Evolutionary conservation across 2,329 filamentous ascomycete genomes (phyloP).

Genomic region (Blumeria graminis): DNA sequence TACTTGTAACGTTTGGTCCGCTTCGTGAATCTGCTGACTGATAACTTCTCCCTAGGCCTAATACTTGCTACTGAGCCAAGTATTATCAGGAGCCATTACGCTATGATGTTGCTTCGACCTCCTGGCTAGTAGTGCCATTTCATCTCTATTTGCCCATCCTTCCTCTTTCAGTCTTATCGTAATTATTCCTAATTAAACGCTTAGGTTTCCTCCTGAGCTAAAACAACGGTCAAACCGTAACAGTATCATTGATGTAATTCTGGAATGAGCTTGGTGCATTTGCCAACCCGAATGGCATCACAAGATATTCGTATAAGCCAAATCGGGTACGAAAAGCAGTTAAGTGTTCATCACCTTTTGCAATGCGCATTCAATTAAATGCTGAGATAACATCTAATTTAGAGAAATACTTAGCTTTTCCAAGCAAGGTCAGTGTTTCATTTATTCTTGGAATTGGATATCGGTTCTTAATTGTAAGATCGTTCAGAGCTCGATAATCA

Average conservation of each 20-base stretch:
- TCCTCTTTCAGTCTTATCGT: too few relatives aligned
- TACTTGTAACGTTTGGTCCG: too few relatives aligned
- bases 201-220: too few relatives aligned
- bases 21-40: too few relatives aligned
- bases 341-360: background rate
- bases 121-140: too few relatives aligned
- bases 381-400: background rate
- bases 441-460: background rate
- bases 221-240: too few relatives aligned
- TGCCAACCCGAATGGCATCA: slow-evolving; percentile 12
- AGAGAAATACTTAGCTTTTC: background rate
- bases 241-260: slow-evolving; percentile 5
- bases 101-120: too few relatives aligned
- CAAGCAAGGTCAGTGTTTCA: background rate
- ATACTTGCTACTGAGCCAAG: too few relatives aligned
- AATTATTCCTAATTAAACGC: too few relatives aligned
- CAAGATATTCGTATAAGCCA: slow-evolving; percentile 12
- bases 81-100: too few relatives aligned
- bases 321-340: background rate
- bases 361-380: background rate
- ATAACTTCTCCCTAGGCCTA: too few relatives aligned
- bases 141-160: too few relatives aligned
- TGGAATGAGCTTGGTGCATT: slow-evolving; percentile 8
- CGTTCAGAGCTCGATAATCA: background rate
- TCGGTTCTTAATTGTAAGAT: background rate